Percentiles rank a stretch among this genome's conserved stretches.
Evolutionary conservation across 805 yeast species (phyloP).

Genomic region (Jamesozyma lodderae): DNA sequence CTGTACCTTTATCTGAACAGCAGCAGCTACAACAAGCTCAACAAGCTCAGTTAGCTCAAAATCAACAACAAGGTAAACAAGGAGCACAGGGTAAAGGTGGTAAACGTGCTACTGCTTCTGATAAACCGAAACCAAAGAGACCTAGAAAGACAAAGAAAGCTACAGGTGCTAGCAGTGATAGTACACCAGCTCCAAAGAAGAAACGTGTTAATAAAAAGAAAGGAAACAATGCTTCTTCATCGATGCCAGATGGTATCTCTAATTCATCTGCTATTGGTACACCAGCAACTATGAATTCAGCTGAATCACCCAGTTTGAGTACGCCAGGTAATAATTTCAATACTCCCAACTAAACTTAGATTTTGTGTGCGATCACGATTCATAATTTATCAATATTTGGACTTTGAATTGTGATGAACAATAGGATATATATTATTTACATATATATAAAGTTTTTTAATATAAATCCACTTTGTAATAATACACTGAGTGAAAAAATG

Average conservation of each 20-base stretch:
- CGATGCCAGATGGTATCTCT: neutral
- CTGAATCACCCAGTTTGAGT: neutral
- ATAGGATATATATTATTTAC: too few relatives aligned
- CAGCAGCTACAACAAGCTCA: slow-evolving; percentile 27
- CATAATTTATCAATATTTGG: too few relatives aligned
- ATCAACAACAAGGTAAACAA: neutral
- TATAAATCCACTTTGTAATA: too few relatives aligned
- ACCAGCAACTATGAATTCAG: neutral
- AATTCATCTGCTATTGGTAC: slow-evolving; percentile 1
- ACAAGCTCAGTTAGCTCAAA: slow-evolving; percentile 10
- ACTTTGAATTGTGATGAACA: too few relatives aligned
- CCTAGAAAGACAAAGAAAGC: slow-evolving; percentile 26
- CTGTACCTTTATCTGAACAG: slow-evolving; percentile 22
- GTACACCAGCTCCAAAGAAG: slow-evolving; percentile 18
- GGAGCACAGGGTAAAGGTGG: neutral
- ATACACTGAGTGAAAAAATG: too few relatives aligned
- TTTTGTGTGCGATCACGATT: too few relatives aligned
- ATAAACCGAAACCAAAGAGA: slow-evolving; percentile 24
- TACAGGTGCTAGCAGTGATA: slow-evolving; percentile 11
- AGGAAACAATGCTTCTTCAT: neutral
- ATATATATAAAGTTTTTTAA: too few relatives aligned
- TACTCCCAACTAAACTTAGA: too few relatives aligned
- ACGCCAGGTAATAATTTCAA: neutral
- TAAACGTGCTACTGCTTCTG: slow-evolving; percentile 6
- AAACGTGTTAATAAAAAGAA: slow-evolving; percentile 24